Conservation (phyloP, 129 eudicot genomes). For the Escallonia herrerae region DNA sequence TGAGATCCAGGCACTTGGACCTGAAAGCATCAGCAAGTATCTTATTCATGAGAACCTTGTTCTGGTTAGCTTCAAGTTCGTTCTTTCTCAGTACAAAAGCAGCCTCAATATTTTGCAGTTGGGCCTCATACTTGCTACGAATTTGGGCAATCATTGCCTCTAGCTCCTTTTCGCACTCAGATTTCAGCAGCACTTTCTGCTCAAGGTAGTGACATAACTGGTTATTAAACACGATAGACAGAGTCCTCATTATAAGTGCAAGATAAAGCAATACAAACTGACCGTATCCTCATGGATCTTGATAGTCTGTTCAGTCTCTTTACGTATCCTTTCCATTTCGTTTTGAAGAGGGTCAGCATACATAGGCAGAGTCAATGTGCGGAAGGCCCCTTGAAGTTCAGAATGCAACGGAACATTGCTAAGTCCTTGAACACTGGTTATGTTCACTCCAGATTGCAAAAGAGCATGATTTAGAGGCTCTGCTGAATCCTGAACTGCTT, state of each 20-base stretch:
- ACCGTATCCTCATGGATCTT: slow-evolving; percentile 45
- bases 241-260: background rate
- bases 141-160: slow-evolving; percentile 43
- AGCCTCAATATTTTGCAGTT: slow-evolving; percentile 41
- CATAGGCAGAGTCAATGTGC: slow-evolving; percentile 7
- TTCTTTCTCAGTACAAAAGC: slow-evolving; percentile 37
- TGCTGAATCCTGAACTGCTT: slow-evolving; percentile 10
- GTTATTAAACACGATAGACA: background rate
- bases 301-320: slow-evolving; percentile 23
- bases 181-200: slow-evolving; percentile 54
- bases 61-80: slow-evolving; percentile 41
- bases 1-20: slow-evolving; percentile 50
- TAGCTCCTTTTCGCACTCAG: slow-evolving; percentile 29
- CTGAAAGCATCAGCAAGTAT: slow-evolving; percentile 55
- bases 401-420: slow-evolving; percentile 5
- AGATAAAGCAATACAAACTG: slow-evolving; percentile 18
- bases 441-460: slow-evolving; percentile 14
- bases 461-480: slow-evolving; percentile 21
- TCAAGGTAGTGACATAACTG: slow-evolving; percentile 19
- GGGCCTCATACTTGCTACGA: slow-evolving; percentile 42
- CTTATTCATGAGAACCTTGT: slow-evolving; percentile 43
- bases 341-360: slow-evolving; percentile 51
- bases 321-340: slow-evolving; percentile 47
- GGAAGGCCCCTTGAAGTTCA: slow-evolving; percentile 18
- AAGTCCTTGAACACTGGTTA: slow-evolving; percentile 16